Conservation (phyloP, 495 filamentous ascomycete genomes). For the Penicillium robsamsonii region DNA sequence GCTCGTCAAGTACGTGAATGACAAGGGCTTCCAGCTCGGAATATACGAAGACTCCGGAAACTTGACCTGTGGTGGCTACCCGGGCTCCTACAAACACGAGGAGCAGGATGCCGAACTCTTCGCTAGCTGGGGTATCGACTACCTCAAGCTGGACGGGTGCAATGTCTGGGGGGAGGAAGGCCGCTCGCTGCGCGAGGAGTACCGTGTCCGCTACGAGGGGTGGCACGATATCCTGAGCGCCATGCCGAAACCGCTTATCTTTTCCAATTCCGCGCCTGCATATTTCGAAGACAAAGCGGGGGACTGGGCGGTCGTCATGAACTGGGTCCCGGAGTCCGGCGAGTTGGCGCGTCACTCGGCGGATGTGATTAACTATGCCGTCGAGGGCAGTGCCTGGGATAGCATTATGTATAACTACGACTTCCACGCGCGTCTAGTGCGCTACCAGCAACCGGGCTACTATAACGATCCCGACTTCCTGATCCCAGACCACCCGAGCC, state of each 20-base stretch:
- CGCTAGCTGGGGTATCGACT: conserved; percentile 42
- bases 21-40: conserved; percentile 36
- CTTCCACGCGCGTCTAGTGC: conserved; percentile 35
- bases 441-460: conserved; percentile 44
- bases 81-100: conserved; percentile 39
- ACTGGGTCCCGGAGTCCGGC: conserved; percentile 36
- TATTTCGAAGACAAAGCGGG: conserved; percentile 39
- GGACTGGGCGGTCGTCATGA: conserved; percentile 42
- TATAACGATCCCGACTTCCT: conserved; percentile 48
- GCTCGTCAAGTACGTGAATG: conserved; percentile 34
- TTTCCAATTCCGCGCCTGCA: conserved; percentile 43
- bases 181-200: conserved; percentile 28
- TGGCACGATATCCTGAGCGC: conserved; percentile 36
- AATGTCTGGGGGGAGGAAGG: conserved; percentile 32
- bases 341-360: conserved; percentile 44
- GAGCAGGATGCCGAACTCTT: conserved; percentile 38
- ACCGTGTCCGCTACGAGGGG: conserved; percentile 29
- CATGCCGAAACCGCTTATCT: conserved; percentile 38
- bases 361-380: conserved; percentile 40
- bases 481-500: conserved; percentile 38
- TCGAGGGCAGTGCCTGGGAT: conserved; percentile 36
- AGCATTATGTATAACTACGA: conserved; percentile 44
- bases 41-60: conserved; percentile 46
- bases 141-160: conserved; percentile 44
- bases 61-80: conserved; percentile 40